Base-by-base conservation (phyloP, 2,329 filamentous ascomycete genomes). In the Exophiala bonariae region DNA sequence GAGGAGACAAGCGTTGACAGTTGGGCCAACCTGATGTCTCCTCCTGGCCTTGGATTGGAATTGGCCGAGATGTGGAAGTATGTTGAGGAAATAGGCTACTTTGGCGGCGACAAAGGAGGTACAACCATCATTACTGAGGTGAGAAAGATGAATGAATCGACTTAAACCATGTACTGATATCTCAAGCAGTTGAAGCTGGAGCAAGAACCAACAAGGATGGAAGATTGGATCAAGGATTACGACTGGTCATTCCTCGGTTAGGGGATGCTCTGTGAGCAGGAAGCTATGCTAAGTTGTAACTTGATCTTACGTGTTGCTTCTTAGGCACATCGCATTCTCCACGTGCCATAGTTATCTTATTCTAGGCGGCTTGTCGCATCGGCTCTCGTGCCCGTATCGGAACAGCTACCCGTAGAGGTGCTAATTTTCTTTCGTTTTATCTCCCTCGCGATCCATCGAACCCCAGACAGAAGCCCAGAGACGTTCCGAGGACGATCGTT, bases 1-100 rank as follows among this genome's bases (percentile, higher is more conserved):
- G 38, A 41, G 14, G 14, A 30, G 13, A 18, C 17, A 6, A 14
- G 32, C 32, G n/a, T 34, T 14, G n/a, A 6, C 14, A 18, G 7
- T n/a, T 34, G 28, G 32, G 32, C 32, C 5, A 14, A 34, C 5
- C 5, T 7, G 17, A 18, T 34, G 17, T n/a, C 32, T 7, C 6
- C 14, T 14, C 32, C 32, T 18, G 32, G 32, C 14, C 14, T 34
- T n/a, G 32, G 32, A n/a, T 18, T 34, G 7, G 38, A 41, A 16
- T 26, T 41, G 8, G 22, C 38, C 18, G 38, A 41, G 8, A 41
- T 26, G 38, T 41, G 19, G 18, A 41, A 28, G 23, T 41, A 41
- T 28, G 38, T 41, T 16, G 18, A 41, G 18, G 23, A 41, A 22
- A 11, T 28, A 10, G 38, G 38, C 11, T 41, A 41, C 23, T 13